A percentile compares a stretch with the other conserved stretches of the same genome.
Conservation (phyloP, 2,329 filamentous ascomycete species). For the Ophiostoma sp. region DNA sequence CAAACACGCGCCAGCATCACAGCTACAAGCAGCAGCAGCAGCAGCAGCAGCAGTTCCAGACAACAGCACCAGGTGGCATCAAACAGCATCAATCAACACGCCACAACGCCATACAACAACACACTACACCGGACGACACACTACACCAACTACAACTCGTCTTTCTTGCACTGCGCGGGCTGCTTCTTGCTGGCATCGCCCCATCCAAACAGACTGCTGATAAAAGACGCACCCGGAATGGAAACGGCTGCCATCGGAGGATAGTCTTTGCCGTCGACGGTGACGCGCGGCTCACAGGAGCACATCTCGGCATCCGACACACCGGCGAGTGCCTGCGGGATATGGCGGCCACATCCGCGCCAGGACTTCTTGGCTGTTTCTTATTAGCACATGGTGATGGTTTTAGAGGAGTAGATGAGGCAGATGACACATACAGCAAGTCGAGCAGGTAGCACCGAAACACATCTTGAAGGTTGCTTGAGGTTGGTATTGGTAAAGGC, state of each 20-base stretch:
- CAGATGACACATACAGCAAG: conserved; percentile 37
- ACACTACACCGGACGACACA: neutral
- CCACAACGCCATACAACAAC: neutral
- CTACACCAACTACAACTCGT: conserved; percentile 18
- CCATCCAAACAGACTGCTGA: conserved; percentile 33
- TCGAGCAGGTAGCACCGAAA: conserved; percentile 38
- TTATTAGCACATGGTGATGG: neutral
- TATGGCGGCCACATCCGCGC: conserved; percentile 47
- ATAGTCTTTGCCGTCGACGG: conserved; percentile 42
- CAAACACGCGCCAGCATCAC: neutral
- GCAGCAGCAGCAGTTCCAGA: neutral
- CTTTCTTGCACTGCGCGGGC: conserved; percentile 16
- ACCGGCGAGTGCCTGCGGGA: conserved; percentile 41
- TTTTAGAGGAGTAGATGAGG: conserved; percentile 22
- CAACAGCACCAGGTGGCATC: neutral
- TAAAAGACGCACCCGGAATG: conserved; percentile 39
- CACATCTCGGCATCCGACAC: conserved; percentile 46
- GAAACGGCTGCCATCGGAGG: conserved; percentile 41
- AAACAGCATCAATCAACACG: neutral
- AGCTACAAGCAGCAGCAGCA: neutral
- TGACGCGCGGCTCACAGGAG: conserved; percentile 43
- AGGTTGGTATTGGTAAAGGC: neutral
- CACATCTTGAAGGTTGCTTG: conserved; percentile 37
- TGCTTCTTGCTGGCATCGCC: conserved; percentile 19
- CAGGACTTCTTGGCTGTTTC: conserved; percentile 43